Evolutionary conservation across 495 filamentous ascomycete species (phyloP).

Genomic region (Trichocladium uniseriatum): DNA sequence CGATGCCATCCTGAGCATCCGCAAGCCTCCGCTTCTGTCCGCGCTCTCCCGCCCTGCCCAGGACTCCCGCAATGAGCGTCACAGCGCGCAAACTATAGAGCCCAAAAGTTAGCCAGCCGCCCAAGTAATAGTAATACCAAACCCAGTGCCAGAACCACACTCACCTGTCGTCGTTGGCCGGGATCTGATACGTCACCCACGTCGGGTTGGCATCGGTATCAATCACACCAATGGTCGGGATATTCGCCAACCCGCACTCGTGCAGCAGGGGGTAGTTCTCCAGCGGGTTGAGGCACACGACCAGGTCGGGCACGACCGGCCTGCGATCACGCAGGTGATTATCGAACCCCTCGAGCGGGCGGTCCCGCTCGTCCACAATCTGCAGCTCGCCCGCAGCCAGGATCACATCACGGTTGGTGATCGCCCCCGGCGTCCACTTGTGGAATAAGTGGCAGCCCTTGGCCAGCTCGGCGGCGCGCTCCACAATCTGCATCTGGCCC

Average conservation of each 20-base stretch:
- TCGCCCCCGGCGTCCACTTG: slow-evolving; percentile 82
- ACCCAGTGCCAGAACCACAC: slow-evolving; percentile 13
- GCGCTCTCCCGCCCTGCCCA: slow-evolving; percentile 74
- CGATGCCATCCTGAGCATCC: slow-evolving; percentile 49
- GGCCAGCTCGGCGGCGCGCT: slow-evolving; percentile 68
- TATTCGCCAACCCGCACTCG: slow-evolving; percentile 77
- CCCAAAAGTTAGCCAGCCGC: slow-evolving; percentile 19
- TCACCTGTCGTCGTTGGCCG: slow-evolving; percentile 88
- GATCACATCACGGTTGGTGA: slow-evolving; percentile 90
- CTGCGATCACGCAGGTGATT: slow-evolving; percentile 50
- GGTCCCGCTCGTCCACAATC: slow-evolving; percentile 63
- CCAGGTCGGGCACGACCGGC: slow-evolving; percentile 75
- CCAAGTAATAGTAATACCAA: neutral
- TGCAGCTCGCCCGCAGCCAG: slow-evolving; percentile 55
- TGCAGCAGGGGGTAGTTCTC: slow-evolving; percentile 87
- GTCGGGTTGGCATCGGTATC: slow-evolving; percentile 91
- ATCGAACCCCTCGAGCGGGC: slow-evolving; percentile 56
- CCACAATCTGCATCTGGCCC: slow-evolving; percentile 69
- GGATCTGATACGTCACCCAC: slow-evolving; percentile 94
- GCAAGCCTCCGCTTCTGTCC: slow-evolving; percentile 58
- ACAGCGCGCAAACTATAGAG: slow-evolving; percentile 66
- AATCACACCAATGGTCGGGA: slow-evolving; percentile 90
- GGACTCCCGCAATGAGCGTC: slow-evolving; percentile 70
- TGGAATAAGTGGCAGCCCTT: slow-evolving; percentile 83
- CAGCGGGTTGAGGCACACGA: slow-evolving; percentile 82